Conservation (phyloP, 192 early-diverging fungal species). For the Rhizophagus sp. region DNA sequence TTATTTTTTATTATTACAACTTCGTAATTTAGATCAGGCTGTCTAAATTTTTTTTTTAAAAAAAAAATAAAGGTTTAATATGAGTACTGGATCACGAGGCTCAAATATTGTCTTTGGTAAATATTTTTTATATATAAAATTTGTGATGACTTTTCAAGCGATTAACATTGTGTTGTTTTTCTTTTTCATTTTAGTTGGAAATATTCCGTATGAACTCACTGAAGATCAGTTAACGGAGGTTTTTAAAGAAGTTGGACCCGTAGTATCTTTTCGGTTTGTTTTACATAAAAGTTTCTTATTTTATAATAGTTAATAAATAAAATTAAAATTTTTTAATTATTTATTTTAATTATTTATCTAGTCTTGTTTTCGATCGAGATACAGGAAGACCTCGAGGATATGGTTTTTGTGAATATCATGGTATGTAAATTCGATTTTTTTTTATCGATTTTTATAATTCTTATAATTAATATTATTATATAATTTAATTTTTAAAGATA, state of each 20-base stretch:
- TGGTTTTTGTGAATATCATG: constrained; percentile 91
- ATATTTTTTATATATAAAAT: neutral
- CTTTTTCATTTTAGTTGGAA: constrained; percentile 53
- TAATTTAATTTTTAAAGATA: constrained; percentile 47
- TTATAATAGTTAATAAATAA: no score
- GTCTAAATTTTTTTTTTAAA: neutral
- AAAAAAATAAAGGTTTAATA: neutral
- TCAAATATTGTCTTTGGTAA: constrained; percentile 49
- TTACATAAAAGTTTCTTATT: neutral
- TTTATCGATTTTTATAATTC: neutral
- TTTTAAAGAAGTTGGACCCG: constrained; percentile 91
- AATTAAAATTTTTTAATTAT: no score
- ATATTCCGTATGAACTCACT: constrained; percentile 87
- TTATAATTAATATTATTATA: constrained; percentile 31
- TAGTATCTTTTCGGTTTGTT: constrained; percentile 65
- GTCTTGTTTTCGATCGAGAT: constrained; percentile 91
- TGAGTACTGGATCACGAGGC: constrained; percentile 29
- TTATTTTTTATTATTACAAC: no score
- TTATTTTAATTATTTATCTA: constrained; percentile 18
- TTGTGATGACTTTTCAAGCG: neutral
- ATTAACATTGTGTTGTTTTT: neutral
- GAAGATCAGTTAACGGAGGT: constrained; percentile 92
- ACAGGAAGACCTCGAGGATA: constrained; percentile 88
- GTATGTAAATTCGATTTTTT: constrained; percentile 33
- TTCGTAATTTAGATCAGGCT: no score